Conservation (phyloP, 768 basidiomycete genomes). For the Suillus hirtellus region DNA sequence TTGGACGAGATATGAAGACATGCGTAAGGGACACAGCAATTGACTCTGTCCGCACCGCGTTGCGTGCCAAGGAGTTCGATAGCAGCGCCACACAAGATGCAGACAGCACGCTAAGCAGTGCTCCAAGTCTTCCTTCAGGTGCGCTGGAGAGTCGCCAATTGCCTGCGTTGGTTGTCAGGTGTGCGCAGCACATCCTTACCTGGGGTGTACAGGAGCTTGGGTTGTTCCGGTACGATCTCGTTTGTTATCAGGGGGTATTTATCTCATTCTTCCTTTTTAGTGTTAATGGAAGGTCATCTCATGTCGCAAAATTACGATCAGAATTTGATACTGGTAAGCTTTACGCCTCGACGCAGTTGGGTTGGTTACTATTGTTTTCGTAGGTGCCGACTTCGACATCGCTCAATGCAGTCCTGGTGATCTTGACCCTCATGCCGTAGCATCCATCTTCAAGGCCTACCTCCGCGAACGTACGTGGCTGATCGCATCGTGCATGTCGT, state of each 20-base stretch:
- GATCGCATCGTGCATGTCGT: conserved; percentile 6
- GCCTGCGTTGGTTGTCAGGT: conserved; percentile 78
- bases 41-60: conserved; percentile 19
- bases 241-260: neutral
- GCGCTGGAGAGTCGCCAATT: conserved; percentile 52
- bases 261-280: conserved; percentile 40
- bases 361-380: conserved; percentile 11
- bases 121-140: conserved; percentile 22
- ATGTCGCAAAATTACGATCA: conserved; percentile 68
- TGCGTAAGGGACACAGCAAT: conserved; percentile 62
- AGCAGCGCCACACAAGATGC: conserved; percentile 2
- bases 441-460: conserved; percentile 90
- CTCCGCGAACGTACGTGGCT: conserved; percentile 81
- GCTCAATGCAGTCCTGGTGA: conserved; percentile 77
- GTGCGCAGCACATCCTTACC: conserved; percentile 75
- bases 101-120: conserved; percentile 3
- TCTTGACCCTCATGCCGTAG: conserved; percentile 92
- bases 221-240: conserved; percentile 68
- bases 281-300: conserved; percentile 80
- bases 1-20: conserved; percentile 57
- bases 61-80: conserved; percentile 12
- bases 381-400: conserved; percentile 88
- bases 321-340: conserved; percentile 79
- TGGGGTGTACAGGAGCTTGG: conserved; percentile 91
- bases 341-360: conserved; percentile 13